phyloP scores from a whole-genome alignment of 2,329 filamentous ascomycete genomes.

The Rasamsonia emersonii region DNA sequence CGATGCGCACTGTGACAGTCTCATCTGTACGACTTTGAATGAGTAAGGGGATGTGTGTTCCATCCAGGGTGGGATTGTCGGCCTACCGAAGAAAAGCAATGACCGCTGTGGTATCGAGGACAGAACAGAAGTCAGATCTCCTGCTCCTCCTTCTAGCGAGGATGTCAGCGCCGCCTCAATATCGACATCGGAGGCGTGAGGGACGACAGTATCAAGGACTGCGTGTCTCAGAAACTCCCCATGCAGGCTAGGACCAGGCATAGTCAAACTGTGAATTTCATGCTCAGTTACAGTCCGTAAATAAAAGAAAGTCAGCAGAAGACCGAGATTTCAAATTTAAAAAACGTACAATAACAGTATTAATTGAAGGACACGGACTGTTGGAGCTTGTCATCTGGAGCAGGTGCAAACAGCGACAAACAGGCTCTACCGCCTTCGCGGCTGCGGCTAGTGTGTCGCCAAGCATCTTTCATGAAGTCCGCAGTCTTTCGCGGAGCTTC shows the following conservation, averaged over 20 bases:
- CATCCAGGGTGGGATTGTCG: slow-evolving; percentile 2
- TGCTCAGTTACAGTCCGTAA: slow-evolving; percentile 9
- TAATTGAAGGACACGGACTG: not conserved
- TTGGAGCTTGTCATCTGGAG: too few species aligned
- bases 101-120: slow-evolving; percentile 43
- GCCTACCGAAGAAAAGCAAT: slow-evolving; percentile 44
- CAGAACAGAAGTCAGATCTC: slow-evolving; percentile 36
- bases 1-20: slow-evolving; percentile 41
- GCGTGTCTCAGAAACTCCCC: slow-evolving; percentile 35
- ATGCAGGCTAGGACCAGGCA: slow-evolving; percentile 28
- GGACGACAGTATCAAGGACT: slow-evolving; percentile 36
- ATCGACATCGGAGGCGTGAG: slow-evolving; percentile 32
- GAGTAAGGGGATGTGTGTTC: slow-evolving; percentile 37
- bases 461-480: too few species aligned
- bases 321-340: not conserved
- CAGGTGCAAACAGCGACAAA: slow-evolving; percentile 5
- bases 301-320: slow-evolving; percentile 7
- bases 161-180: slow-evolving; percentile 33
- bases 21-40: slow-evolving; percentile 46
- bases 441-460: slow-evolving; percentile 7
- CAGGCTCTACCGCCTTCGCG: not conserved
- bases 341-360: not conserved
- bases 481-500: too few species aligned
- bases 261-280: slow-evolving; percentile 20
- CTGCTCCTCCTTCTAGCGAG: slow-evolving; percentile 37